Base-by-base conservation (phyloP, 2,329 filamentous ascomycete species). In the Aspergillus fischeri region DNA sequence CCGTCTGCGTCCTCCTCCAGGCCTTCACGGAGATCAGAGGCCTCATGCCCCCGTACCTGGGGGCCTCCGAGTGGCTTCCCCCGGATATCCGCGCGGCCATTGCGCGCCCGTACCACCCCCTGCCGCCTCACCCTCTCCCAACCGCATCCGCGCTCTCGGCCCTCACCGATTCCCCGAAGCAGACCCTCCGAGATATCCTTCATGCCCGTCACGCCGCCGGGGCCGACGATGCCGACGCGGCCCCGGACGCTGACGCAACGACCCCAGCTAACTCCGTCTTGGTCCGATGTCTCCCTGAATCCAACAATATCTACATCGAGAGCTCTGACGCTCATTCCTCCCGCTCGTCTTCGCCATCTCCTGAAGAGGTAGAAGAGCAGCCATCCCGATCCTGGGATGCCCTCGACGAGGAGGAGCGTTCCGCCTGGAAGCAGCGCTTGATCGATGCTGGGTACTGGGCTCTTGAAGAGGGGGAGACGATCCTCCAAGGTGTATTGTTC, bases 401-500 rank as follows among this genome's bases (percentile, higher is more conserved):
- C 58, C 74, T 96, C 48, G 78, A 79, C 5, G 77, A 81, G 11
- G 75, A 83, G 54, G 84, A 92, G 72, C 83, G 84, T 70, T 75
- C 79, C 52, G 76, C 78, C 20, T 95, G 91, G 91, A 91, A 86
- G 75, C 74, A 82, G 63, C 83, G 81, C 68, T 79, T 95, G 38
- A 78, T 79, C 55, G 80, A 86, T 54, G 86, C 89, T 0, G 91
- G 91, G 0, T 84, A 91, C 62, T 95, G 90, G 91, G 83, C 84
- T n/a, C 86, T 87, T 69, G 81, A 84, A 41, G 89, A 93, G 79
- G 89, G 90, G 2, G 90, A 93, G 77, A 81, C 80, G 9, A 83
- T 94, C 29, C 82, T 95, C 64, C 86, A 87, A 74, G 89, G 90
- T 2, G 83, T 95, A 32, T 77, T 95, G 60, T 95, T 95, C 74